These are phyloP conservation scores for Solanum ossicruentum DNA, from an alignment of 257 asterid genomes.

Conservation along the genomic window DNA sequence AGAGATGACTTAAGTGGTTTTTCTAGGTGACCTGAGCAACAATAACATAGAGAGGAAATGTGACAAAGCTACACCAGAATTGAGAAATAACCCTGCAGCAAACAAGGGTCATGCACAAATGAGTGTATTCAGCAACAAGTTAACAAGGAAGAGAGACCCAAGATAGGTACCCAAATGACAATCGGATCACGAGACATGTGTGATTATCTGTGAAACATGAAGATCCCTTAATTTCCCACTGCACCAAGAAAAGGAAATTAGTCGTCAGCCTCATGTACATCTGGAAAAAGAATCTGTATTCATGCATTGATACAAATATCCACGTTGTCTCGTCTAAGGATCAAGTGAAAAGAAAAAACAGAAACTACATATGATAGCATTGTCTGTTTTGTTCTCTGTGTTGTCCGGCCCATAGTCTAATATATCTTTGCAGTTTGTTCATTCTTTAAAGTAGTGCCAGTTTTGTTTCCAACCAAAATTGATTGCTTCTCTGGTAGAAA, in stretches of 20 bases:
- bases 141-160: neutral
- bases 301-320: neutral
- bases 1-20: neutral
- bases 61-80: constrained; percentile 97
- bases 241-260: neutral
- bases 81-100: constrained; percentile 67
- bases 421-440: neutral
- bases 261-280: neutral
- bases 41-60: constrained; percentile 84
- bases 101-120: neutral
- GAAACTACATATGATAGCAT: neutral
- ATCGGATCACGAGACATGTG: constrained; percentile 47
- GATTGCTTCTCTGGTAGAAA: neutral
- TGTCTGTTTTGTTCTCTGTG: neutral
- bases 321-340: neutral
- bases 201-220: constrained; percentile 47
- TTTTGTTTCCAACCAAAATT: neutral
- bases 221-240: constrained; percentile 72
- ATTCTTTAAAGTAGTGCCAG: neutral
- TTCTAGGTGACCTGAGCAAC: constrained; percentile 61
- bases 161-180: constrained; percentile 52
- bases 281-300: neutral
- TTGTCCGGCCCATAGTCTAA: neutral
- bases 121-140: neutral
- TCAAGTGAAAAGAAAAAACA: neutral